phyloP scores from a whole-genome alignment of 495 filamentous ascomycete species.

The Bathelium albidoporum region DNA sequence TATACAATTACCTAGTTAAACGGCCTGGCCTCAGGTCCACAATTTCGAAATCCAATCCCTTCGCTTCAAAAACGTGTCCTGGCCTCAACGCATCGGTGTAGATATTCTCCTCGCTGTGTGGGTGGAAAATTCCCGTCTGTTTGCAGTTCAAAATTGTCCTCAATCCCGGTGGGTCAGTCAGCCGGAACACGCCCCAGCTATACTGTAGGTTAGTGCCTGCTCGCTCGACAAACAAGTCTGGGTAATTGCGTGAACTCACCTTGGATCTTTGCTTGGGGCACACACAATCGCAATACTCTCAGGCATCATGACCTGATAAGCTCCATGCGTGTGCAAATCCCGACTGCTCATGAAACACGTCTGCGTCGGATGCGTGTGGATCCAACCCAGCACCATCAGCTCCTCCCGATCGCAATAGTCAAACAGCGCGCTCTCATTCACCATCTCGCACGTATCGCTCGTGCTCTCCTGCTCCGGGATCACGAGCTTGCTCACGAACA shows the following conservation, averaged over 20 bases:
- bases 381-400: constrained; percentile 88
- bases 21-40: constrained; percentile 55
- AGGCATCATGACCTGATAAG: constrained; percentile 87
- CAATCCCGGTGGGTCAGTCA: constrained; percentile 87
- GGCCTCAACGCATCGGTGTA: constrained; percentile 76
- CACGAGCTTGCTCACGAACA: constrained; percentile 78
- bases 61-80: constrained; percentile 77
- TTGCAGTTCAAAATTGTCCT: constrained; percentile 65
- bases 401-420: constrained; percentile 82
- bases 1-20: neutral
- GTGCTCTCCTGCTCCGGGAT: constrained; percentile 88
- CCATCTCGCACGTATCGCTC: constrained; percentile 85
- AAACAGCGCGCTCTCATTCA: constrained; percentile 71
- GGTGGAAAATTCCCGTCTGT: constrained; percentile 73
- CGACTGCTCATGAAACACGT: constrained; percentile 96
- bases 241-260: constrained; percentile 50
- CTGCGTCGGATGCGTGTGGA: constrained; percentile 93
- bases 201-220: constrained; percentile 21
- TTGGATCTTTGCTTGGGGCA: constrained; percentile 67
- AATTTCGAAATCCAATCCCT: constrained; percentile 63
- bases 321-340: constrained; percentile 84
- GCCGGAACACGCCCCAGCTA: constrained; percentile 79
- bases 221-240: too few species aligned
- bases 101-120: constrained; percentile 57
- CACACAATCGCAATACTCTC: constrained; percentile 97